phyloP scores from a whole-genome alignment of 2,329 filamentous ascomycete genomes.

The Calonectria pseudoturangicola region DNA sequence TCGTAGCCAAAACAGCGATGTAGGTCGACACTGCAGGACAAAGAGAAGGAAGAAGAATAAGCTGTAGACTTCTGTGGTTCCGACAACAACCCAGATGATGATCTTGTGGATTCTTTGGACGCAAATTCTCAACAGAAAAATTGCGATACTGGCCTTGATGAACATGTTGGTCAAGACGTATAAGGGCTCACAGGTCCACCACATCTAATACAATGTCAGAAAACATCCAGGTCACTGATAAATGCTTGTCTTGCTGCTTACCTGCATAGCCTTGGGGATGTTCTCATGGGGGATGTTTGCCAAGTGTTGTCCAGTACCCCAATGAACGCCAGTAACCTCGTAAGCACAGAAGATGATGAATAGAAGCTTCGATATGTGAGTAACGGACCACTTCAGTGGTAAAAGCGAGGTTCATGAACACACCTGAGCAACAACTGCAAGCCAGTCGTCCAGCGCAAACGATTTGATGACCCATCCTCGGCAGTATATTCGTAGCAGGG shows the following conservation, averaged over 20 bases:
- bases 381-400: not conserved
- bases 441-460: conserved; percentile 58
- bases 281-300: not conserved
- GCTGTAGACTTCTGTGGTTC: conserved; percentile 6
- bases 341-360: conserved; percentile 9
- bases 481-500: conserved; percentile 56
- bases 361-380: conserved; percentile 5
- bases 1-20: conserved; percentile 9
- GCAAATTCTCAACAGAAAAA: conserved; percentile 63
- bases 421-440: conserved; percentile 51
- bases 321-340: conserved; percentile 9
- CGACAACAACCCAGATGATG: conserved; percentile 46
- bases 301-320: conserved; percentile 1
- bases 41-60: conserved; percentile 13
- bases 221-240: not conserved
- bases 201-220: conserved; percentile 52
- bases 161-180: conserved; percentile 61
- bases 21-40: conserved; percentile 12
- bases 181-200: conserved; percentile 64
- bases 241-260: not conserved
- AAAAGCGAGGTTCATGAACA: not conserved
- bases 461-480: conserved; percentile 58
- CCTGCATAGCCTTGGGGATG: conserved; percentile 13
- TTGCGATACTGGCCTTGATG: conserved; percentile 62
- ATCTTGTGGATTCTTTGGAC: conserved; percentile 53